These are phyloP conservation scores for Rhodotorula diobovata DNA, from an alignment of 768 basidiomycete species.

Conservation along the genomic window DNA sequence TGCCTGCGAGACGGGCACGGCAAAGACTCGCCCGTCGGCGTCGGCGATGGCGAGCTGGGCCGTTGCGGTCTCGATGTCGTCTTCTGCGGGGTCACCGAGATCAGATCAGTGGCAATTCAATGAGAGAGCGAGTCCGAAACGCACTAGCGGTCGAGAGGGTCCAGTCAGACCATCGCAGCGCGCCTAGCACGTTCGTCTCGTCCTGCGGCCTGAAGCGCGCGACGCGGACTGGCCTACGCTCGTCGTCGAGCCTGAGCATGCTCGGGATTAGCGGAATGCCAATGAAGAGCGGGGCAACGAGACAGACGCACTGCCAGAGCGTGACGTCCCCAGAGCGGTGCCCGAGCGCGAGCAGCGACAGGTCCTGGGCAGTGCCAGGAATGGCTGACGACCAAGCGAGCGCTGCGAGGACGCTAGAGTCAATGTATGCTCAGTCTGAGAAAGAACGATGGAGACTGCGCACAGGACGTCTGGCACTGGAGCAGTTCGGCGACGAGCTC, in stretches of 20 bases:
- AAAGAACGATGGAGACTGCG: not conserved
- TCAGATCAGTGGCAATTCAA: not conserved
- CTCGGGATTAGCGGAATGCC: rapidly evolving
- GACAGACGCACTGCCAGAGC: slow-evolving; percentile 18
- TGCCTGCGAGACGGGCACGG: not conserved
- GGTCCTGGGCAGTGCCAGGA: not conserved
- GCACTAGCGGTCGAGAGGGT: not conserved
- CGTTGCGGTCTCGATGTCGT: not conserved
- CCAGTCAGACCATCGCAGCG: slow-evolving; percentile 10
- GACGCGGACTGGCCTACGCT: not conserved
- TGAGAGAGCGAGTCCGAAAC: no score
- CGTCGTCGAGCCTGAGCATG: not conserved
- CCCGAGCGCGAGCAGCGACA: slow-evolving; percentile 19
- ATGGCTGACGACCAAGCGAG: slow-evolving; percentile 17
- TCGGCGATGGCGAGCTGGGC: slow-evolving; percentile 4
- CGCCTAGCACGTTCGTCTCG: slow-evolving; percentile 13
- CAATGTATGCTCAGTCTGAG: not conserved
- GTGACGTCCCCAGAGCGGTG: slow-evolving; percentile 22
- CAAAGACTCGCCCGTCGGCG: slow-evolving; percentile 12
- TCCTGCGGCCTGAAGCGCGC: not conserved
- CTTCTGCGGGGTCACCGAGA: not conserved
- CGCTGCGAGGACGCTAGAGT: not conserved
- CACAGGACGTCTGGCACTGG: slow-evolving; percentile 7
- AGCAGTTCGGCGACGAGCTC: not conserved
- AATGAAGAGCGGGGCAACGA: no score